Conservation (phyloP, 305 asterid genomes). For the Fraxinus platypoda region DNA sequence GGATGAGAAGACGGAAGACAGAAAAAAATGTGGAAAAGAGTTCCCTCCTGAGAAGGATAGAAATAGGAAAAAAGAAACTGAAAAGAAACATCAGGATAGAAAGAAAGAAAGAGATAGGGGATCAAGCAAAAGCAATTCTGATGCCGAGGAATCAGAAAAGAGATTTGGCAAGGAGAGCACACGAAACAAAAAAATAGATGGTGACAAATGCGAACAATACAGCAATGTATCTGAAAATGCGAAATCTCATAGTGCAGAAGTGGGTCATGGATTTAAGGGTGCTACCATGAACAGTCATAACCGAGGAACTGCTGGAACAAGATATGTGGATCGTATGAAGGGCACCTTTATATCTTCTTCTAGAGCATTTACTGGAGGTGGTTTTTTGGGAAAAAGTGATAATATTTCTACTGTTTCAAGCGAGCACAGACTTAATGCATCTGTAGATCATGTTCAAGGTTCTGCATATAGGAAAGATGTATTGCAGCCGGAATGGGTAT, state of each 20-base stretch:
- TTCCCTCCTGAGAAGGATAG: slow-evolving; percentile 60
- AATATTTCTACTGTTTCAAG: slow-evolving; percentile 47
- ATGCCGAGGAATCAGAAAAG: slow-evolving; percentile 82
- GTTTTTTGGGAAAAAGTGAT: slow-evolving; percentile 66
- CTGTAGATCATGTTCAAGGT: slow-evolving; percentile 52
- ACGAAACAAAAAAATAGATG: slow-evolving; percentile 53
- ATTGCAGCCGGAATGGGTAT: slow-evolving; percentile 48
- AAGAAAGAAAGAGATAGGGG: slow-evolving; percentile 79
- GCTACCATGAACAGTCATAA: slow-evolving; percentile 43
- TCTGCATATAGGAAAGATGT: slow-evolving; percentile 58
- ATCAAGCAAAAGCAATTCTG: slow-evolving; percentile 92
- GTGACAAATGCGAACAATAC: slow-evolving; percentile 57
- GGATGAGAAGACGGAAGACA: slow-evolving; percentile 74
- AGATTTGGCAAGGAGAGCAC: slow-evolving; percentile 60
- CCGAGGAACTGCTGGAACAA: slow-evolving; percentile 66
- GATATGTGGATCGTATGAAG: slow-evolving; percentile 92
- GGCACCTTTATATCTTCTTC: slow-evolving; percentile 93
- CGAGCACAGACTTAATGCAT: slow-evolving; percentile 58
- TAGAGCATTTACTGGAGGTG: slow-evolving; percentile 84
- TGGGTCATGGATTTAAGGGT: slow-evolving; percentile 60
- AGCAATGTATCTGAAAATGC: slow-evolving; percentile 46
- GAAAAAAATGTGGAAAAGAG: slow-evolving; percentile 65
- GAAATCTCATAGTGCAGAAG: slow-evolving; percentile 58
- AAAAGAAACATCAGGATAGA: slow-evolving; percentile 69
- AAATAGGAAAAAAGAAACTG: slow-evolving; percentile 61